These are phyloP conservation scores for Mycena polygramma DNA, from an alignment of 768 basidiomycete genomes.

Conservation along the genomic window DNA sequence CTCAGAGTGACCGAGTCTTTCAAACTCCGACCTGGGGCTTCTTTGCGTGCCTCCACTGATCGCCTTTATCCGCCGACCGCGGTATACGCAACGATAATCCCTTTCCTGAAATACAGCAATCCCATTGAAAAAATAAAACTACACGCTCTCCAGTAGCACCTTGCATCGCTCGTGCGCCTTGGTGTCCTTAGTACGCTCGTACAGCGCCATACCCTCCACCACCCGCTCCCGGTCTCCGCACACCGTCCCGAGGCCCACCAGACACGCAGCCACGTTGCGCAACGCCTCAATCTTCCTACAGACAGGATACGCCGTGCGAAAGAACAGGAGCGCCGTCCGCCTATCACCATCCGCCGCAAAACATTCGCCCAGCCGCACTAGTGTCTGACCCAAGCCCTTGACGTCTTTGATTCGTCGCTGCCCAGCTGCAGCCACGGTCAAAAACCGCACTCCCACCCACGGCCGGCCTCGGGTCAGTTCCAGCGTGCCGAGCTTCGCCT, in stretches of 20 bases:
- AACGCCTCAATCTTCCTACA: slow-evolving; percentile 26
- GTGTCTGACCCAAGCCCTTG: slow-evolving; percentile 33
- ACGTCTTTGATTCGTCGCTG: slow-evolving; percentile 34
- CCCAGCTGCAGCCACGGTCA: slow-evolving; percentile 30
- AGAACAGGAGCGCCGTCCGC: slow-evolving; percentile 22
- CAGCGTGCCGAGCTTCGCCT: slow-evolving; percentile 34
- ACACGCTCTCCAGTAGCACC: neutral
- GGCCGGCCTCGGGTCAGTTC: slow-evolving; percentile 23
- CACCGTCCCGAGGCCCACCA: slow-evolving; percentile 27
- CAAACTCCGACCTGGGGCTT: neutral
- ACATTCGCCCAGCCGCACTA: slow-evolving; percentile 34
- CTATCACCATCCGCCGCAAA: slow-evolving; percentile 28
- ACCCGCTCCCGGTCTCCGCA: slow-evolving; percentile 18
- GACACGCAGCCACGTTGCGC: slow-evolving; percentile 24
- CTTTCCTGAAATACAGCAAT: no score
- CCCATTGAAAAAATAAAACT: neutral
- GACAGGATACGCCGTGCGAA: slow-evolving; percentile 32
- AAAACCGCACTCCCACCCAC: slow-evolving; percentile 29
- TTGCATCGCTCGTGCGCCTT: slow-evolving; percentile 13
- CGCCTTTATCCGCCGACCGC: neutral
- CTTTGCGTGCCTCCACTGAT: neutral
- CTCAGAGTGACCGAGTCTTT: no score
- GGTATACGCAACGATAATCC: neutral
- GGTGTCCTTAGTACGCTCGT: slow-evolving; percentile 27
- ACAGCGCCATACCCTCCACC: slow-evolving; percentile 24